Percentiles rank a stretch among this genome's conserved stretches.
phyloP scores from a whole-genome alignment of 306 rosid species.

The Hippophae gyantsensis region DNA sequence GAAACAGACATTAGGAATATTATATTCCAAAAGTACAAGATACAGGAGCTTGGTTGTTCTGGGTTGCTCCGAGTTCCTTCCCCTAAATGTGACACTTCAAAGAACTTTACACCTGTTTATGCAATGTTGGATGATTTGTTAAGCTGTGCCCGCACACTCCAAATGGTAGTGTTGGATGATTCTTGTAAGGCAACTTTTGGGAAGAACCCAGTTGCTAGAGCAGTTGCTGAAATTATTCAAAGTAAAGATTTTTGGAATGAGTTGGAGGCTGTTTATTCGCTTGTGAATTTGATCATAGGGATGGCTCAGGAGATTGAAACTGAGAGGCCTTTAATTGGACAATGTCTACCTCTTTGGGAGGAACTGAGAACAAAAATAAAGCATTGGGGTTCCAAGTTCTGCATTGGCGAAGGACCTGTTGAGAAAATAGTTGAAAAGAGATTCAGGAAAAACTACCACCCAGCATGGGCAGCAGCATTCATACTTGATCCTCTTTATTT shows the following conservation, averaged over 20 bases:
- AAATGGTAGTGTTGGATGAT: constrained; percentile 71
- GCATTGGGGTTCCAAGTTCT: constrained; percentile 75
- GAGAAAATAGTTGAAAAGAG: constrained; percentile 66
- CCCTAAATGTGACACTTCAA: constrained; percentile 52
- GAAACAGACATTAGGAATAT: constrained; percentile 50
- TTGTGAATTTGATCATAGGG: constrained; percentile 63
- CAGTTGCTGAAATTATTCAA: constrained; percentile 60
- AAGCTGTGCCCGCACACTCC: constrained; percentile 58
- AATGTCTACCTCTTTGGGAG: constrained; percentile 93
- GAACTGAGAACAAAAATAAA: constrained; percentile 68
- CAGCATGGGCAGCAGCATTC: constrained; percentile 95
- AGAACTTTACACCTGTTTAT: constrained; percentile 51
- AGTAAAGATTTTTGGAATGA: constrained; percentile 77
- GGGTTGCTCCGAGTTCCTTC: constrained; percentile 68
- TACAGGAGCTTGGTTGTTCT: constrained; percentile 51
- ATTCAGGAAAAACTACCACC: constrained; percentile 74
- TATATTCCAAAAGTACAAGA: constrained; percentile 50
- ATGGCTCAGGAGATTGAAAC: constrained; percentile 73
- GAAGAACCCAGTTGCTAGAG: constrained; percentile 61
- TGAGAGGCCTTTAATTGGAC: constrained; percentile 80
- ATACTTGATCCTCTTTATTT: constrained; percentile 92
- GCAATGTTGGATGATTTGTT: constrained; percentile 77
- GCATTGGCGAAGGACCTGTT: constrained; percentile 50
- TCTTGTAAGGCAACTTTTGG: constrained; percentile 40
- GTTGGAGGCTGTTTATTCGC: constrained; percentile 70